Conservation (phyloP, 2,329 filamentous ascomycete genomes). For the Leptographium radiaticola region DNA sequence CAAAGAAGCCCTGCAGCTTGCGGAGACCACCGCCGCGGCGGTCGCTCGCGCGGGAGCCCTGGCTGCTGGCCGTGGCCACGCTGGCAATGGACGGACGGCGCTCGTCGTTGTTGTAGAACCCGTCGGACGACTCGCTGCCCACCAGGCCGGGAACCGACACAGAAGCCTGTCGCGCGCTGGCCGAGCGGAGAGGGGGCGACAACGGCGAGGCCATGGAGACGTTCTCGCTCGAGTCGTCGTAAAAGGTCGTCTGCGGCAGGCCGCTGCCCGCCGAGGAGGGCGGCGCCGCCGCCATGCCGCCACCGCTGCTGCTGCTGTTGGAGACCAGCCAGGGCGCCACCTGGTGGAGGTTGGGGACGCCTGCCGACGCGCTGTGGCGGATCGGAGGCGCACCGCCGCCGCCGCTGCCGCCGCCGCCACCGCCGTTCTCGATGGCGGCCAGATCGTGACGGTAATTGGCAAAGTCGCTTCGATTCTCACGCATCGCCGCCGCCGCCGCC, state of each 20-base stretch:
- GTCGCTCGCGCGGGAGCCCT: conserved; percentile 63
- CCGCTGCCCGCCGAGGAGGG: conserved; percentile 20
- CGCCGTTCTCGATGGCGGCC: conserved; percentile 41
- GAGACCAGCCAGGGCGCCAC: conserved; percentile 46
- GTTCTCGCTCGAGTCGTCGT: conserved; percentile 64
- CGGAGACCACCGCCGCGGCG: conserved; percentile 61
- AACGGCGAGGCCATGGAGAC: conserved; percentile 49
- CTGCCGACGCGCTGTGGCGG: conserved; percentile 45
- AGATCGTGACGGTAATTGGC: conserved; percentile 61
- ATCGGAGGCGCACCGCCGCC: conserved; percentile 40
- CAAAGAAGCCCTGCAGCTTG: conserved; percentile 84
- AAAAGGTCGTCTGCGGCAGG: conserved; percentile 44
- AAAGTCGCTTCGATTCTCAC: conserved; percentile 49
- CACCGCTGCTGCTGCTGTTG: conserved; percentile 13
- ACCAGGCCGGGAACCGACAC: conserved; percentile 10
- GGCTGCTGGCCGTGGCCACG: conserved; percentile 67
- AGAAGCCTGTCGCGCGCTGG: conserved; percentile 29
- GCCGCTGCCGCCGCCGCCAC: background rate
- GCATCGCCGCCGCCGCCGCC: conserved; percentile 32
- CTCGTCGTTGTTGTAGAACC: conserved; percentile 52
- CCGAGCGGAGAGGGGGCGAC: conserved; percentile 55
- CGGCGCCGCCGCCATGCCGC: conserved; percentile 18
- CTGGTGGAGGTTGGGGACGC: conserved; percentile 35
- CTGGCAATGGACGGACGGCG: conserved; percentile 80
- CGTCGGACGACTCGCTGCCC: conserved; percentile 47